Base-by-base conservation (phyloP, 352 stramenopile species). In the Globisporangium megalacanthum region DNA sequence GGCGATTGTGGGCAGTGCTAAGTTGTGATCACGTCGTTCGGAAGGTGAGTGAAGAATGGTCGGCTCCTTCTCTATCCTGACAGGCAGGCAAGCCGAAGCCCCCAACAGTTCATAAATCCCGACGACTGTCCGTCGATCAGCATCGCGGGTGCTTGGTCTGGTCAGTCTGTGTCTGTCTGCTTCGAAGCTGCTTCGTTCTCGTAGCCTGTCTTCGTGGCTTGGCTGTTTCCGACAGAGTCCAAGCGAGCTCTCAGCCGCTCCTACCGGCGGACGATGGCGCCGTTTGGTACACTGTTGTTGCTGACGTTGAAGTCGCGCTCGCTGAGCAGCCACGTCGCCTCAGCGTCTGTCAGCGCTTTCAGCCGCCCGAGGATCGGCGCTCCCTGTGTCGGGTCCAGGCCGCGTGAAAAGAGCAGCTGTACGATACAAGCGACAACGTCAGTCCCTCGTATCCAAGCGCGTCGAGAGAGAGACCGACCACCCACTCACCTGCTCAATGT, bases 401-500 rank as follows among this genome's bases (percentile, higher is more conserved):
- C 84, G 41, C 84, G 70, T n/a, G 84, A 73, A 62, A 89, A 89
- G 48, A 90, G 49, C 2, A 94, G 58, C 84, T 94, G 59, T 10
- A 58, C 35, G 37, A 37, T 49, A n/a, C 17, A 37, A 52, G 45
- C 13, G 19, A 44, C 15, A 49, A 11, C 49, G 31, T 49, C 9
- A 45, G 22, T 11, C 51, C 29, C 33, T n/a, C 9, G 41, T 7
- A 48, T 58, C 36, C 42, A 4, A 29, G 25, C 25, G 4, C 4
- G 25, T 29, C 25, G 25, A 29, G 4, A 29, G 25, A 29, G 25
- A 29, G 2, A 29, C 8, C 37, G 4, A 9, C 2, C 13, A 52
- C 8, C 6, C 0, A 35, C 65, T 35, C 64, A 95, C 85, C 81
- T 95, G 85, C 56, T 95, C 81, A 36, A 93, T 77, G 48, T 95